Conservation (phyloP, 768 basidiomycete species). For the Cubamyces sp. region DNA sequence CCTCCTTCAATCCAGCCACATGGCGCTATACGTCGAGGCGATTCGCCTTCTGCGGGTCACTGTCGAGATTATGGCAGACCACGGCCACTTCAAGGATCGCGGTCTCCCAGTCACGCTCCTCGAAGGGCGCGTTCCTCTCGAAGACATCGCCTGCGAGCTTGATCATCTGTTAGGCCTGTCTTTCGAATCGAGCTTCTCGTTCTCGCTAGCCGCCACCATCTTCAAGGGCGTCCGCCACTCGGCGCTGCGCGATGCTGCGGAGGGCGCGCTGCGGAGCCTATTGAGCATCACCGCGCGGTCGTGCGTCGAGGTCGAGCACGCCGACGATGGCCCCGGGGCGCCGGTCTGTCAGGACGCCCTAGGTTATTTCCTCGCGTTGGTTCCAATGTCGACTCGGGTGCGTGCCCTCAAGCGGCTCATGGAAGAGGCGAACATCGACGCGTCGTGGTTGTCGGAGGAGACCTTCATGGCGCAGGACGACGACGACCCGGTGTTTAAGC, state of each 20-base stretch:
- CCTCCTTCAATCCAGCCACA: constrained; percentile 77
- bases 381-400: constrained; percentile 67
- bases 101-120: constrained; percentile 63
- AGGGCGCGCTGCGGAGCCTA: constrained; percentile 62
- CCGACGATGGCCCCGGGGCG: constrained; percentile 44
- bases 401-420: constrained; percentile 63
- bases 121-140: constrained; percentile 64
- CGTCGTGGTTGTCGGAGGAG: constrained; percentile 48
- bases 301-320: constrained; percentile 31
- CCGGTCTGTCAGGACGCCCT: constrained; percentile 62
- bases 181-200: constrained; percentile 79
- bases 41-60: constrained; percentile 67
- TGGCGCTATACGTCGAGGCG: constrained; percentile 71
- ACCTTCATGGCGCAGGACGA: constrained; percentile 43
- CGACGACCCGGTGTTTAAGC: constrained; percentile 49
- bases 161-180: constrained; percentile 75
- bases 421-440: constrained; percentile 61
- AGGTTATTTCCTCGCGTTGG: constrained; percentile 79
- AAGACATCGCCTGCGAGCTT: constrained; percentile 70
- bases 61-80: constrained; percentile 63
- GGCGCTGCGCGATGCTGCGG: constrained; percentile 62
- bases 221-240: constrained; percentile 85
- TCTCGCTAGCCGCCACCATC: constrained; percentile 79
- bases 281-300: constrained; percentile 58
- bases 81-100: constrained; percentile 57